phyloP scores from a whole-genome alignment of 2,329 filamentous ascomycete genomes.

The Apiospora malaysiana region DNA sequence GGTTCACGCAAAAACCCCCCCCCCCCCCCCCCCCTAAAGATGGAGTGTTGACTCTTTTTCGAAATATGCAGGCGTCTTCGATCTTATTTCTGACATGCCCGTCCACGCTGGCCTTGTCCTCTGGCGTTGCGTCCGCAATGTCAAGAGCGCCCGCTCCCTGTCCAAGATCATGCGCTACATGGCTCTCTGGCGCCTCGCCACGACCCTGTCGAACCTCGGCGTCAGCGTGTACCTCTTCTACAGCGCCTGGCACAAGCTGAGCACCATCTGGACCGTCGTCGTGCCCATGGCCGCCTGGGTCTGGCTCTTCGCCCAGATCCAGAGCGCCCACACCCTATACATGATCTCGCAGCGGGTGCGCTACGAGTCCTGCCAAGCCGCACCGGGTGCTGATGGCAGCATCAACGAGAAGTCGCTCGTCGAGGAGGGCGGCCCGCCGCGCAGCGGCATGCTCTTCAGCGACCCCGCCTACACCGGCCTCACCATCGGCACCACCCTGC shows the following conservation, averaged over 20 bases:
- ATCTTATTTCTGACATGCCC: background rate
- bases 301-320: background rate
- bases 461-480: conserved; percentile 2
- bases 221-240: background rate
- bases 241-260: background rate
- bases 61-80: background rate
- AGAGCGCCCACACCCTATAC: background rate
- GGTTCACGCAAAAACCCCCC: no score
- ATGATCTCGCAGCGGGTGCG: background rate
- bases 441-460: background rate
- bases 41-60: background rate
- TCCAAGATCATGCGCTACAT: background rate
- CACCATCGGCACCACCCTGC: background rate
- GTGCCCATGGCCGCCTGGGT: background rate
- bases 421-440: background rate
- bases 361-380: background rate
- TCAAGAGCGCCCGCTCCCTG: background rate
- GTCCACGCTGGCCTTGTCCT: background rate
- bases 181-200: background rate
- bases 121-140: background rate
- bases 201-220: background rate
- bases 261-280: background rate
- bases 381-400: background rate
- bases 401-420: no score
- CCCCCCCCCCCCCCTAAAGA: no score